Evolutionary conservation across 2,329 filamentous ascomycete species (phyloP).

Genomic region (Hypoxylon sp.): DNA sequence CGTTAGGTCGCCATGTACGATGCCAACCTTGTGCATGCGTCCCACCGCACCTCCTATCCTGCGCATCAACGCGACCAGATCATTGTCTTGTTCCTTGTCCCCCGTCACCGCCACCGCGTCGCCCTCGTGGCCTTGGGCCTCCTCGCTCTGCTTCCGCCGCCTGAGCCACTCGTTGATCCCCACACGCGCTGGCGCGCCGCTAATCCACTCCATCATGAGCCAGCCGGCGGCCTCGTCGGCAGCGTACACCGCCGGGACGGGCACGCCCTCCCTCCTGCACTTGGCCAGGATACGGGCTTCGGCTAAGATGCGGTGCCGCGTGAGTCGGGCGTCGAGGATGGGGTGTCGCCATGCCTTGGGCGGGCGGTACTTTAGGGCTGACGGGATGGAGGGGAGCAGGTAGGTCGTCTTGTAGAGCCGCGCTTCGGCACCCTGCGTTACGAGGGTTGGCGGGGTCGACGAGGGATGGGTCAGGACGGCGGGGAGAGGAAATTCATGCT

Average conservation of each 20-base stretch:
- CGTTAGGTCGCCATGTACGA: constrained; percentile 94
- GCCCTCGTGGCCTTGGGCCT: constrained; percentile 34
- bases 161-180: constrained; percentile 74
- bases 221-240: constrained; percentile 71
- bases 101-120: constrained; percentile 31
- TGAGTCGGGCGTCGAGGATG: constrained; percentile 85
- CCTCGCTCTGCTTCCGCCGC: constrained; percentile 51
- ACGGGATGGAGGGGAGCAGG: constrained; percentile 71
- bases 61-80: constrained; percentile 69
- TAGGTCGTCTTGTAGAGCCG: constrained; percentile 89
- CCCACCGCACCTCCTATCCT: constrained; percentile 77
- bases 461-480: constrained; percentile 69
- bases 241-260: constrained; percentile 82
- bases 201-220: constrained; percentile 86
- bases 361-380: constrained; percentile 90
- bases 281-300: constrained; percentile 87
- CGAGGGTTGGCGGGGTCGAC: constrained; percentile 68
- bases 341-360: constrained; percentile 92
- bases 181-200: constrained; percentile 73
- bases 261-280: constrained; percentile 79
- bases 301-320: constrained; percentile 83
- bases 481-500: constrained; percentile 62
- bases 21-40: constrained; percentile 79
- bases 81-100: constrained; percentile 54
- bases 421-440: constrained; percentile 95